phyloP scores from a whole-genome alignment of 2,329 filamentous ascomycete species.

The Neonectria hederae region DNA sequence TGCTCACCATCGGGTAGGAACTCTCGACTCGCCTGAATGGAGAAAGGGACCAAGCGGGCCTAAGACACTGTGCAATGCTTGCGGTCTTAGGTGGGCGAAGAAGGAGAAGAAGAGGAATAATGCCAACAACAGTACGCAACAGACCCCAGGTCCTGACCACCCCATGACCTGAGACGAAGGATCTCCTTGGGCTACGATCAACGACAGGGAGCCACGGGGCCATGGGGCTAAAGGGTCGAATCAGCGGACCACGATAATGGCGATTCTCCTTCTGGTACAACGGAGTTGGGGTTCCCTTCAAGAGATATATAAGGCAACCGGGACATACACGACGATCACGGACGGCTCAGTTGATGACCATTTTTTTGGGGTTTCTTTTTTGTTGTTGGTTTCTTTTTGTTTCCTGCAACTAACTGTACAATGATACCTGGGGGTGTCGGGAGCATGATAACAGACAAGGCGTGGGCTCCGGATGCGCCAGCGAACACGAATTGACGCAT shows the following conservation, averaged over 20 bases:
- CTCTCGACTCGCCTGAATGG: constrained; percentile 94
- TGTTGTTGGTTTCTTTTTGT: not conserved
- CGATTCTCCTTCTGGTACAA: constrained; percentile 1
- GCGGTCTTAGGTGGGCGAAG: constrained; percentile 80
- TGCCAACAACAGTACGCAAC: constrained; percentile 30
- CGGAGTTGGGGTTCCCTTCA: constrained; percentile 24
- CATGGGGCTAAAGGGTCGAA: not conserved
- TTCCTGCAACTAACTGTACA: constrained; percentile 25
- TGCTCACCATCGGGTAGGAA: constrained; percentile 59
- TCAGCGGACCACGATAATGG: not conserved
- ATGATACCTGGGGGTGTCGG: constrained; percentile 36
- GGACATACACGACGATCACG: constrained; percentile 39
- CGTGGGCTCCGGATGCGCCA: constrained; percentile 22
- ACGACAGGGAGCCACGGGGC: not conserved
- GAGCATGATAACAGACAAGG: constrained; percentile 27
- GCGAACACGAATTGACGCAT: constrained; percentile 35
- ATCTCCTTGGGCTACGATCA: not conserved
- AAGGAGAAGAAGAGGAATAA: constrained; percentile 77
- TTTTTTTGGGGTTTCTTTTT: constrained; percentile 8
- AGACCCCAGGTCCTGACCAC: constrained; percentile 36
- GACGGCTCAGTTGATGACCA: constrained; percentile 6
- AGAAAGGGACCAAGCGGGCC: constrained; percentile 91
- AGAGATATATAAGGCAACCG: constrained; percentile 34
- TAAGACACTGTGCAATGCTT: constrained; percentile 96
- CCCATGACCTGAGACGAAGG: constrained; percentile 26